phyloP scores from a whole-genome alignment of 495 filamentous ascomycete genomes.

The Daldinia loculata region DNA sequence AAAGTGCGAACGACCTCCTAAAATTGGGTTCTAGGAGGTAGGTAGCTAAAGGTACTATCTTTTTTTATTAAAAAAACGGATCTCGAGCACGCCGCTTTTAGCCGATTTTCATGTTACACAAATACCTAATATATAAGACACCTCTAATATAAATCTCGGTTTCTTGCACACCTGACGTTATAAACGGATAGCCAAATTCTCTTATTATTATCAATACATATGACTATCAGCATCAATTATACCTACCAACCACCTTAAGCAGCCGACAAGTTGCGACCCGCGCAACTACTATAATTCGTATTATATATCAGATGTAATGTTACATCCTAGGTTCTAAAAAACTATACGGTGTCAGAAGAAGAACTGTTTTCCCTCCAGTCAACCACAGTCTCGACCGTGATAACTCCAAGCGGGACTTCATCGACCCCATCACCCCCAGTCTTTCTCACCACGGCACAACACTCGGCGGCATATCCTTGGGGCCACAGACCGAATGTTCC shows the following conservation, averaged over 20 bases:
- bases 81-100: not conserved
- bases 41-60: too few relatives aligned
- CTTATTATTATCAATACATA: not conserved
- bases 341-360: not conserved
- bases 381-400: not conserved
- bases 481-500: not conserved
- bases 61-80: not conserved
- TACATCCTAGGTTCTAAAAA: not conserved
- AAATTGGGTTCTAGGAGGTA: too few relatives aligned
- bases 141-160: not conserved
- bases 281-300: too few relatives aligned
- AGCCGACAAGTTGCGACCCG: not conserved
- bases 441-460: not conserved
- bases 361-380: not conserved
- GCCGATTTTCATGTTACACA: slow-evolving; percentile 1
- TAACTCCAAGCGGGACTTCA: not conserved
- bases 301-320: too few relatives aligned
- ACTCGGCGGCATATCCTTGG: not conserved
- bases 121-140: not conserved
- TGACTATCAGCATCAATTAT: not conserved
- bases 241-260: not conserved
- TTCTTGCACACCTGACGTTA: not conserved
- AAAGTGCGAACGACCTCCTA: not conserved
- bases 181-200: not conserved
- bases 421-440: not conserved